Evolutionary conservation across 371 early-diverging fungal species (phyloP), one percentile per base, ranked within the genome.

Genomic region (Zychaea mexicana): DNA sequence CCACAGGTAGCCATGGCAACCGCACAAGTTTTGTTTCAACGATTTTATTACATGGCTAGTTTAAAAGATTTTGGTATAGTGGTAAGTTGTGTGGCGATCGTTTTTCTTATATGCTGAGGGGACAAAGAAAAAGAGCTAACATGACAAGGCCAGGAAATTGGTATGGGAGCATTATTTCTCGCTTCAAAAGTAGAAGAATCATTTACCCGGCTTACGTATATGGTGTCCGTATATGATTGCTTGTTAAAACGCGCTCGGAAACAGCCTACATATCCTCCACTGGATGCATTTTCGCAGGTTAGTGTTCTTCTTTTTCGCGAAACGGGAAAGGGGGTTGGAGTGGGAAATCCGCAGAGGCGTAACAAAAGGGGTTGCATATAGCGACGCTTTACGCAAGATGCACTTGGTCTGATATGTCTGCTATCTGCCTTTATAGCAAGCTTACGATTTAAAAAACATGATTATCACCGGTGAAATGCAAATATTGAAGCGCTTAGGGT

Each of bases 1-100:
- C 96, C 98, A 15, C 98, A 98, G 60, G 90, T 92, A 8, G 92
- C 94, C 0, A 93, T 96, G 87, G 95, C 96, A 3, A 96, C 96
- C n/a, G 96, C 97, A 2, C 96, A 96, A 72, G 92, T 95, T 2
- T 78, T 98, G 26, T 88, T 97, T 52, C 95, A 96, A 61, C 89
- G 98, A 8, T 97, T 97, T 84, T 98, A 87, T 76, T 94, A 84
- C 61, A 77, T 90, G 62, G 88, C 94, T 0, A 88, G 94, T 3
- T 72, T 95, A 13, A 85, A 84, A 59, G 75, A 90, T 21, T 89
- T 88, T 73, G 84, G 85, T 12, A 72, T 93, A 33, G 67, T 87
- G 73, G 94, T 92, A 82, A 60, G 84, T 49, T 49, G 10, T 49
- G 19, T 19, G 33, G 36, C 15, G 36, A 15, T 36, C 2, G 36